Evolutionary conservation across 2,329 filamentous ascomycete species (phyloP).

Genomic region (Paraphaeosphaeria minitans): DNA sequence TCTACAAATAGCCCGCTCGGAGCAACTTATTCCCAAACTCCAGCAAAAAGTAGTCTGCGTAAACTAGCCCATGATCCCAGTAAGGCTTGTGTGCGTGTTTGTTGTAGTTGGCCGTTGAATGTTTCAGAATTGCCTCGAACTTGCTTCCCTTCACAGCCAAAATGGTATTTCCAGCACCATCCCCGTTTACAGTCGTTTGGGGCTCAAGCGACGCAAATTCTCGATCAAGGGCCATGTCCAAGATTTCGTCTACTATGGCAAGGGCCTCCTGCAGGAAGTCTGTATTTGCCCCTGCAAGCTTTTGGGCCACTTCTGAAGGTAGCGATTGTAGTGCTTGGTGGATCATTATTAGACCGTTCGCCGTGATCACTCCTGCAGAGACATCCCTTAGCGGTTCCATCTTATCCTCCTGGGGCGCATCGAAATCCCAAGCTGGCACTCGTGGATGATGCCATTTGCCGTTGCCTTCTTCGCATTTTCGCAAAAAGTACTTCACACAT

Average conservation of each 20-base stretch:
- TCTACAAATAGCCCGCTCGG: conserved; percentile 31
- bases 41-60: conserved; percentile 57
- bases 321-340: conserved; percentile 41
- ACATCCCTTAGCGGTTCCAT: conserved; percentile 43
- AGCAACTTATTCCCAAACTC: conserved; percentile 56
- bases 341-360: conserved; percentile 50
- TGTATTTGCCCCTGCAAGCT: conserved; percentile 6
- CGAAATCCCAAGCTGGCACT: conserved; percentile 59
- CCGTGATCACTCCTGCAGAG: conserved; percentile 49
- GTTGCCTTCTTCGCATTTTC: conserved; percentile 44
- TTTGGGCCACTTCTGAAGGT: neutral
- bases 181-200: conserved; percentile 23
- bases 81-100: conserved; percentile 53
- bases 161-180: conserved; percentile 10
- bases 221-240: conserved; percentile 39
- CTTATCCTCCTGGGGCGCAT: conserved; percentile 51
- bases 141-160: conserved; percentile 33
- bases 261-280: conserved; percentile 29
- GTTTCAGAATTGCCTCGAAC: conserved; percentile 54
- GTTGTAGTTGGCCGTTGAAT: conserved; percentile 56
- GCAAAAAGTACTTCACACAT: conserved; percentile 55
- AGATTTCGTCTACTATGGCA: conserved; percentile 30
- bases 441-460: conserved; percentile 33
- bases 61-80: conserved; percentile 55
- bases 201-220: conserved; percentile 32